Conservation (phyloP, 1,284 basidiomycete genomes). For the Fistulinella staudtii region DNA sequence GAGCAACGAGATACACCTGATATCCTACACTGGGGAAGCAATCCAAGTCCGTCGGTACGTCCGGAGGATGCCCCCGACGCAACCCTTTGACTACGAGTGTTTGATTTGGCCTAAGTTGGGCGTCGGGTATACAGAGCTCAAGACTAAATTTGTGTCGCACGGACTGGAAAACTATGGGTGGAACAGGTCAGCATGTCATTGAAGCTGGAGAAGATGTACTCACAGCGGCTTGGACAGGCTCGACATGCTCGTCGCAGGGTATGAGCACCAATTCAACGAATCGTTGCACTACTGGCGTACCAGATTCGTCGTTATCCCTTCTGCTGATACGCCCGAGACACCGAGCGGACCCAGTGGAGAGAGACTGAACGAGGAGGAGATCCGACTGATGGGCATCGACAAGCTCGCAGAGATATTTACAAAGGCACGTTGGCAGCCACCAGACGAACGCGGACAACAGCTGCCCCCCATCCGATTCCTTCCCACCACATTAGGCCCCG, state of each 20-base stretch:
- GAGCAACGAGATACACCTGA: conserved; percentile 92
- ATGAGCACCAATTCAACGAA: conserved; percentile 77
- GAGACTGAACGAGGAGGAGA: conserved; percentile 81
- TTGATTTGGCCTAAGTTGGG: conserved; percentile 92
- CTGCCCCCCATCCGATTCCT: conserved; percentile 64
- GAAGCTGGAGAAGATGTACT: background rate
- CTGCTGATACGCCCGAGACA: conserved; percentile 59
- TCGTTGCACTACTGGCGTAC: conserved; percentile 91
- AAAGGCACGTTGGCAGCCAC: conserved; percentile 70
- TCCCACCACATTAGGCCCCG: conserved; percentile 79
- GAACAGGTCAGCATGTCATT: conserved; percentile 55
- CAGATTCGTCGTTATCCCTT: conserved; percentile 91
- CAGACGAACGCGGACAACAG: conserved; percentile 53
- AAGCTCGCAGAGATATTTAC: conserved; percentile 88
- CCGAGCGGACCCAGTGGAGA: conserved; percentile 62
- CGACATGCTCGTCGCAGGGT: conserved; percentile 83
- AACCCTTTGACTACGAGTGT: conserved; percentile 77
- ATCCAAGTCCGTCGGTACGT: conserved; percentile 90
- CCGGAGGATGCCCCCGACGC: conserved; percentile 62
- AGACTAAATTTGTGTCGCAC: conserved; percentile 75
- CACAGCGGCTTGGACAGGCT: conserved; percentile 39
- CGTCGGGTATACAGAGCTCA: conserved; percentile 79
- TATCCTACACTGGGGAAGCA: conserved; percentile 82
- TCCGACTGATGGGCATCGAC: conserved; percentile 85
- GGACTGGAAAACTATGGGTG: conserved; percentile 78